Conservation (phyloP, 306 rosid species). For the Corylus heterophylla region DNA sequence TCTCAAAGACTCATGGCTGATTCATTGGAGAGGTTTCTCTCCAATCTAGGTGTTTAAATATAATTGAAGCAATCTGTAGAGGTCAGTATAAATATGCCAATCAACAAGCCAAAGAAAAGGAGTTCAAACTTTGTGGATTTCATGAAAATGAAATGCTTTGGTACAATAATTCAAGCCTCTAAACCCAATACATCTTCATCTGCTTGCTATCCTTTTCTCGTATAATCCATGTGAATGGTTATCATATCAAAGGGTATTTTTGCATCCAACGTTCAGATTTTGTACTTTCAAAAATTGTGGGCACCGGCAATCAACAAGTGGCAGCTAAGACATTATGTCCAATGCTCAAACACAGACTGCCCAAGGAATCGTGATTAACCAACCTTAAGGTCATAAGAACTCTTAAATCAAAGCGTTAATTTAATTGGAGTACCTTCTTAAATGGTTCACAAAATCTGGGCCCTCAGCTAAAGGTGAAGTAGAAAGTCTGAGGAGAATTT, state of each 20-base stretch:
- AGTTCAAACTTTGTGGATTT: too few species aligned
- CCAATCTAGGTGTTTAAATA: constrained; percentile 68
- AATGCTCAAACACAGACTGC: background rate
- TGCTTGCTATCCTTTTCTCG: background rate
- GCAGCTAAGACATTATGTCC: background rate
- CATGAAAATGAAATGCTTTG: too few species aligned
- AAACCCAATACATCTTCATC: background rate
- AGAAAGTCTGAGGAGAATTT: constrained; percentile 69
- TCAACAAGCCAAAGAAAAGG: too few species aligned
- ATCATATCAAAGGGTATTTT: background rate
- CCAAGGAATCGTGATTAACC: background rate
- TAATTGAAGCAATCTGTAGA: background rate
- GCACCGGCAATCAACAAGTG: background rate
- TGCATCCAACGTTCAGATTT: background rate
- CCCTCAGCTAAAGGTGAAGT: constrained; percentile 85
- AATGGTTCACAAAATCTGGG: constrained; percentile 70
- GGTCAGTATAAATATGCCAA: too few species aligned
- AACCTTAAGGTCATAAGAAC: background rate
- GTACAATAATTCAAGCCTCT: background rate
- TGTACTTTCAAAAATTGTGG: background rate
- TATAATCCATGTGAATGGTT: background rate
- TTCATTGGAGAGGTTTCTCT: constrained; percentile 58
- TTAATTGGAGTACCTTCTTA: constrained; percentile 55
- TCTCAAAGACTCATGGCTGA: constrained; percentile 61
- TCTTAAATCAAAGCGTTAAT: constrained; percentile 4